Evolutionary conservation across 495 filamentous ascomycete genomes (phyloP), one percentile per base, ranked within the genome.

Genomic region (Penicillium odoratum): DNA sequence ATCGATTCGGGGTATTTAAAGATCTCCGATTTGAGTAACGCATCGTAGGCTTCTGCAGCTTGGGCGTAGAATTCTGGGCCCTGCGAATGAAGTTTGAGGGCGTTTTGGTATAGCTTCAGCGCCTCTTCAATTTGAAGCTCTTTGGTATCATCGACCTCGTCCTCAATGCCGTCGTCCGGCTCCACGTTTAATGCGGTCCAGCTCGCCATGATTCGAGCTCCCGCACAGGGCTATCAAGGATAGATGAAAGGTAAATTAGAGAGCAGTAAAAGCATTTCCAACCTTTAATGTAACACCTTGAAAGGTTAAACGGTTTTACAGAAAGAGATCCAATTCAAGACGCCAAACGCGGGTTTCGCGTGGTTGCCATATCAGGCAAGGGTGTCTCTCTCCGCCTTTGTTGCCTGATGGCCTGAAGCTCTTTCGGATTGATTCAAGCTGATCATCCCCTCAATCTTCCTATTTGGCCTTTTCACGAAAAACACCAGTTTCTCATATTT

Each of bases 61-160:
- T 93, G 84, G 29, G 83, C 67, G 67, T 88, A 95, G 63, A 83
- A 89, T 3, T 71, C 71, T 5, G 91, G 87, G 4, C 94, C 92
- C 73, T 94, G 90, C 5, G 92, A 88, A 65, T 99, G 95, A 58
- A 92, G 84, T 69, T 93, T 97, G 29, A 99, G 76, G 25, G 94
- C 94, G 54, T 80, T 88, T 68, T 97, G 92, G 70, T 98, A 99
- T 29, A 93, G 85, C 75, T 97, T 98, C 58, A 99, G 76, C 29
- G 94, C 92, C 72, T 99, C 94, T 69, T 99, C 94, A 67, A 98
- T 93, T 80, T 93, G 93, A 51, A 99, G 85, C 69, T 98, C 92
- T 74, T 90, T 92, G 45, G 92, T 97, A 58, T 93, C 91, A 64
- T 99, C 94, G 66, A 96, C 75, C 72, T 97, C 94, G 64, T 94